Percentiles rank a stretch among this genome's conserved stretches.
phyloP scores from a whole-genome alignment of 495 filamentous ascomycete genomes.

The Bacidia rubella region DNA sequence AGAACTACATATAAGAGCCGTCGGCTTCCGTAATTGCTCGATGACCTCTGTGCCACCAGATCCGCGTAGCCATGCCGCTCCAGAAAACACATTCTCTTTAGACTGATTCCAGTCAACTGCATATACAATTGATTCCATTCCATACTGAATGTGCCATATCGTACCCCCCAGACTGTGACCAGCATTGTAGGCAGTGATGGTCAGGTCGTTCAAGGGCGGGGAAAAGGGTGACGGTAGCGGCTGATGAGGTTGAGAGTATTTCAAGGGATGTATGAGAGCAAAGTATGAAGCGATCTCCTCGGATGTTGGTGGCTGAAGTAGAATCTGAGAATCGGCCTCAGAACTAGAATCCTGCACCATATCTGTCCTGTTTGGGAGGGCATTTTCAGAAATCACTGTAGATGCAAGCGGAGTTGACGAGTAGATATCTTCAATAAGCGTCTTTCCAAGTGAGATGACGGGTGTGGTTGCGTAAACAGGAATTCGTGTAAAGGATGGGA shows the following conservation, averaged over 20 bases:
- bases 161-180: conserved; percentile 93
- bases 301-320: conserved; percentile 64
- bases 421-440: conserved; percentile 84
- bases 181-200: conserved; percentile 91
- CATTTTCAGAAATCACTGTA: conserved; percentile 56
- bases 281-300: conserved; percentile 92
- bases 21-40: conserved; percentile 83
- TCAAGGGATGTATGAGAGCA: conserved; percentile 78
- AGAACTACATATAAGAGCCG: conserved; percentile 80
- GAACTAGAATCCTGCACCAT: conserved; percentile 25
- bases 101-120: conserved; percentile 97
- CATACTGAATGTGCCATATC: conserved; percentile 98
- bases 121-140: conserved; percentile 92
- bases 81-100: conserved; percentile 81
- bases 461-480: conserved; percentile 94
- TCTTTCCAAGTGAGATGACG: conserved; percentile 83
- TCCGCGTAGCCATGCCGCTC: conserved; percentile 84
- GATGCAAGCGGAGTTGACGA: conserved; percentile 75
- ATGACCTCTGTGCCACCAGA: conserved; percentile 79
- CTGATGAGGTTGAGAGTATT: conserved; percentile 92
- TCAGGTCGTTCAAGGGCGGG: conserved; percentile 79
- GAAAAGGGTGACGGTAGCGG: conserved; percentile 76
- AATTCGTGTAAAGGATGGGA: conserved; percentile 81
- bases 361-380: conserved; percentile 53
- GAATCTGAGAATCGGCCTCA: conserved; percentile 36